Conservation (phyloP, 1,284 basidiomycete genomes). For the Agaricales sp. region DNA sequence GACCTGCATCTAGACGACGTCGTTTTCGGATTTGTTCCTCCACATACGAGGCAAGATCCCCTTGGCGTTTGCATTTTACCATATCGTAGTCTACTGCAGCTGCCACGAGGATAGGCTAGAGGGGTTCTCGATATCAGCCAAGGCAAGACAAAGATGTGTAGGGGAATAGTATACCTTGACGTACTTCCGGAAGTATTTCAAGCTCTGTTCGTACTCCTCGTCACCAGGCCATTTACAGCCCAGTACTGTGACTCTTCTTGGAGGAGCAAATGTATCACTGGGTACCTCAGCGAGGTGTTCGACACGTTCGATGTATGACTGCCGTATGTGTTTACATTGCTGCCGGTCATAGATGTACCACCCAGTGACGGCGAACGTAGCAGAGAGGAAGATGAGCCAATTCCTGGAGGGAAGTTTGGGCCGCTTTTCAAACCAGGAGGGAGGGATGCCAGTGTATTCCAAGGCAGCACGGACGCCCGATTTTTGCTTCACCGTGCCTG, state of each 20-base stretch:
- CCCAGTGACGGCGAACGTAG: conserved; percentile 62
- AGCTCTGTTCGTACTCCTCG: conserved; percentile 79
- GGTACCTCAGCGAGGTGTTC: conserved; percentile 64
- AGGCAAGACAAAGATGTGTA: conserved; percentile 8
- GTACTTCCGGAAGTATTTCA: conserved; percentile 90
- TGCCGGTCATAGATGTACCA: conserved; percentile 81
- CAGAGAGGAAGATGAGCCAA: conserved; percentile 84
- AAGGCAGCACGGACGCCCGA: conserved; percentile 46
- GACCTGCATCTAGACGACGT: conserved; percentile 48
- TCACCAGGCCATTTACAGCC: conserved; percentile 91
- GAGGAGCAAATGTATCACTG: conserved; percentile 54
- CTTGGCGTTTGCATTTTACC: conserved; percentile 73
- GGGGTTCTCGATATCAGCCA: conserved; percentile 2
- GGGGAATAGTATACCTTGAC: conserved; percentile 66
- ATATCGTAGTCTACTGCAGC: conserved; percentile 91
- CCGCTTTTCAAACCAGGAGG: conserved; percentile 63
- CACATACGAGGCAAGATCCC: conserved; percentile 72
- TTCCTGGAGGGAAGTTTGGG: conserved; percentile 84
- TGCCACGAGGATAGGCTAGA: conserved; percentile 85
- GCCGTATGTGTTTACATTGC: conserved; percentile 68
- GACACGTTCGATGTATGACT: conserved; percentile 76
- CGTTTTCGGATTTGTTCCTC: conserved; percentile 62
- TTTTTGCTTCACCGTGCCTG: background rate
- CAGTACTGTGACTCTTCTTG: conserved; percentile 82
- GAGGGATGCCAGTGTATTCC: conserved; percentile 58